Conservation (phyloP, 1,284 basidiomycete genomes). For the Cutaneotrichosporon cutaneum region DNA sequence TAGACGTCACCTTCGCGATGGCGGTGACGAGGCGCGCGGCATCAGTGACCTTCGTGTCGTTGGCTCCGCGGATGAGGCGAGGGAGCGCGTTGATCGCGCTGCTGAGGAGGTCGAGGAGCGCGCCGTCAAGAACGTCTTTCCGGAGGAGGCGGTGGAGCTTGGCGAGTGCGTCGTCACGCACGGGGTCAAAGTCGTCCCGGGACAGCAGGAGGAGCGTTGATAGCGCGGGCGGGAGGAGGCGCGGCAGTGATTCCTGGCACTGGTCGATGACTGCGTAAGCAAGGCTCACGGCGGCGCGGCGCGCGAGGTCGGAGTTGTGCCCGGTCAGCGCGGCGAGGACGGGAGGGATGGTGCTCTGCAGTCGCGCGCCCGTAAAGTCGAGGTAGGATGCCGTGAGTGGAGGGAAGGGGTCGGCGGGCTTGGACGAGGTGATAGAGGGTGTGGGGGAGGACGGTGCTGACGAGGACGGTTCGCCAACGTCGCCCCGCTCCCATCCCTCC, state of each 20-base stretch:
- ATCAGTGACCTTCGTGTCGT: slow-evolving; percentile 70
- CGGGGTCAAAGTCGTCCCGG: slow-evolving; percentile 63
- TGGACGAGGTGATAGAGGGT: slow-evolving; percentile 1
- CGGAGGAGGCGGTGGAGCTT: slow-evolving; percentile 59
- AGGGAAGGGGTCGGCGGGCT: slow-evolving; percentile 38
- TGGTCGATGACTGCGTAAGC: slow-evolving; percentile 59
- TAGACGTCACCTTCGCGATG: slow-evolving; percentile 61
- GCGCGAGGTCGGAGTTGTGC: slow-evolving; percentile 49
- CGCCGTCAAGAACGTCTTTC: slow-evolving; percentile 55
- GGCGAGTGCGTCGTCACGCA: slow-evolving; percentile 58
- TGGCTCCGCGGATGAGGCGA: slow-evolving; percentile 65
- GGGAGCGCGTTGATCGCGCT: slow-evolving; percentile 72
- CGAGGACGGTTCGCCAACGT: not conserved
- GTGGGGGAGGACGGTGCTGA: slow-evolving; percentile 24
- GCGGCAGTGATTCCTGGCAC: slow-evolving; percentile 67
- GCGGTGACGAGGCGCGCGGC: slow-evolving; percentile 66
- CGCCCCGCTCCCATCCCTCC: slow-evolving; percentile 25
- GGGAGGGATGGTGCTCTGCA: slow-evolving; percentile 44
- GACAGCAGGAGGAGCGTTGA: slow-evolving; percentile 54
- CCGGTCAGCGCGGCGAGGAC: slow-evolving; percentile 37
- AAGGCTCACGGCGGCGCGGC: slow-evolving; percentile 55
- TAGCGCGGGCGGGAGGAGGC: slow-evolving; percentile 64
- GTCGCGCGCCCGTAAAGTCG: slow-evolving; percentile 49
- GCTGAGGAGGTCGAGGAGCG: slow-evolving; percentile 50
- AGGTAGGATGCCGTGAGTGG: slow-evolving; percentile 51